Percentiles rank a stretch among this genome's conserved stretches.
These are phyloP conservation scores for Cryoendolithus antarcticus DNA, from an alignment of 2,329 filamentous ascomycete species.

Conservation along the genomic window DNA sequence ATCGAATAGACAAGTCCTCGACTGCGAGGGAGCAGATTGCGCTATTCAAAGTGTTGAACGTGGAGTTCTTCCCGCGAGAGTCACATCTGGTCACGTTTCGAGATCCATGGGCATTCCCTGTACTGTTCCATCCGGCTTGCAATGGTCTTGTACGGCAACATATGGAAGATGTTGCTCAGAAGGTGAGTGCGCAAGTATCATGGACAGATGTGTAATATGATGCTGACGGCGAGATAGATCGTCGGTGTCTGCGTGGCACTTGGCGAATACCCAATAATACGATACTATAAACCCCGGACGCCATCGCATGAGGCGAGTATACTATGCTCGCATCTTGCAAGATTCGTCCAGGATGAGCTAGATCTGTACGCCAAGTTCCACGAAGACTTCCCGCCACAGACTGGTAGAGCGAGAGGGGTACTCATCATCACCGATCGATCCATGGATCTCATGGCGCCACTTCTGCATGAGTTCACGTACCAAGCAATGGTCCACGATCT, in stretches of 20 bases:
- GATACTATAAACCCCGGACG: constrained; percentile 70
- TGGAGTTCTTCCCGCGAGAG: constrained; percentile 84
- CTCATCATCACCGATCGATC: constrained; percentile 82
- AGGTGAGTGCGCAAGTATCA: constrained; percentile 40
- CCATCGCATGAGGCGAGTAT: constrained; percentile 71
- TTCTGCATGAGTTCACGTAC: constrained; percentile 94
- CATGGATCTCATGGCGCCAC: constrained; percentile 79
- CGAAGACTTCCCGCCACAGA: constrained; percentile 69
- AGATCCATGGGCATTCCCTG: constrained; percentile 91
- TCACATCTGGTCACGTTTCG: constrained; percentile 83
- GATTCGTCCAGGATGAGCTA: constrained; percentile 82
- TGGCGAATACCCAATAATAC: constrained; percentile 87
- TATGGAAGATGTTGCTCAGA: constrained; percentile 75
- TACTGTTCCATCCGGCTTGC: constrained; percentile 82
- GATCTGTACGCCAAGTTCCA: constrained; percentile 81
- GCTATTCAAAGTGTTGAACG: constrained; percentile 69
- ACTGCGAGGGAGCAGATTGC: constrained; percentile 61
- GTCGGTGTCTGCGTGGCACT: constrained; percentile 78
- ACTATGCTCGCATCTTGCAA: constrained; percentile 73
- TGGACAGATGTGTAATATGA: background rate
- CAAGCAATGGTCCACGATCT: constrained; percentile 97
- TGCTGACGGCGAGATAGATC: constrained; percentile 41
- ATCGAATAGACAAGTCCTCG: constrained; percentile 60
- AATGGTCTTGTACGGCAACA: constrained; percentile 73
- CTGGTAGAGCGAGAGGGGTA: constrained; percentile 64